Conservation (phyloP, 345 rosid species). For the Citrus reticulata region DNA sequence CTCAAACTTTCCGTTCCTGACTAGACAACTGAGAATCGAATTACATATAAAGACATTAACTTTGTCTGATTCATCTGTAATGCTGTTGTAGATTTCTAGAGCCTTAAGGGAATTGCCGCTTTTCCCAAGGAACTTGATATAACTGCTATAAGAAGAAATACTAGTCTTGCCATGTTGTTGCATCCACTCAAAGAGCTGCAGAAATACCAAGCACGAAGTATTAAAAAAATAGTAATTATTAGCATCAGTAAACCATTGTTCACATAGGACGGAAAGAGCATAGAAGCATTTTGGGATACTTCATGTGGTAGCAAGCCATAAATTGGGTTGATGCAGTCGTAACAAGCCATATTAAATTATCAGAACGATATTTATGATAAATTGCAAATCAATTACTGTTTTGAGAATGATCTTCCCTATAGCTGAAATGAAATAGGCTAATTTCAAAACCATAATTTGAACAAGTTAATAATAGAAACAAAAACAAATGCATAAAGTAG, state of each 20-base stretch:
- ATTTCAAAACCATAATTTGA: background rate
- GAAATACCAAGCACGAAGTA: constrained; percentile 10
- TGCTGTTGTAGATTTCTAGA: constrained; percentile 61
- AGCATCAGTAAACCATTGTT: background rate
- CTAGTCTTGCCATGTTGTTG: constrained; percentile 60
- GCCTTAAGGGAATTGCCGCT: constrained; percentile 59
- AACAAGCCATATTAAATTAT: background rate
- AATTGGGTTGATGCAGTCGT: background rate
- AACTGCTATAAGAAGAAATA: constrained; percentile 70
- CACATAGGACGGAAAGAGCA: background rate
- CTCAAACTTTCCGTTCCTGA: constrained; percentile 66
- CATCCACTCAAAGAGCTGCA: constrained; percentile 95
- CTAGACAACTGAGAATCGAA: constrained; percentile 73
- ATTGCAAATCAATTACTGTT: background rate
- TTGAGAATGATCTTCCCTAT: background rate
- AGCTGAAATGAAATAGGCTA: background rate
- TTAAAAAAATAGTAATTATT: background rate
- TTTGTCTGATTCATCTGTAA: constrained; percentile 59
- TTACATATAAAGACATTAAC: constrained; percentile 75
- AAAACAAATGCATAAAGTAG: background rate
- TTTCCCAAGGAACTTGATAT: constrained; percentile 63
- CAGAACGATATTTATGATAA: background rate
- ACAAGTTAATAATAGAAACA: background rate
- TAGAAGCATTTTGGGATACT: background rate
- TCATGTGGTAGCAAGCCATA: background rate